phyloP scores from a whole-genome alignment of 768 basidiomycete species.

The Russula brevipes region DNA sequence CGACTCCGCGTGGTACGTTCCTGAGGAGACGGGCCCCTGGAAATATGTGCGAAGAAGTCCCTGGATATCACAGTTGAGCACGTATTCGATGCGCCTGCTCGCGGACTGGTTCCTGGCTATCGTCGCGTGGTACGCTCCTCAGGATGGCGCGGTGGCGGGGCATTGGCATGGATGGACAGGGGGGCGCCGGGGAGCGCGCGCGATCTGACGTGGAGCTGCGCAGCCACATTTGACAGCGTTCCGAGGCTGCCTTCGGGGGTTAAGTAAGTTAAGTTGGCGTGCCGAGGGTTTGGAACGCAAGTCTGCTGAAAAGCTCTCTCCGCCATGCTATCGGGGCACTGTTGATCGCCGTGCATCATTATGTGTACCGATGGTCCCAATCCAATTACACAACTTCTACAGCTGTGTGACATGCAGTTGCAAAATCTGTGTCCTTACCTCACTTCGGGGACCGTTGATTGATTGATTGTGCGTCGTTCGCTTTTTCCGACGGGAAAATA shows the following conservation, averaged over 20 bases:
- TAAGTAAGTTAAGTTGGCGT: conserved; percentile 70
- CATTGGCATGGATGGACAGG: conserved; percentile 37
- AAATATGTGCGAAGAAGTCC: too few relatives aligned
- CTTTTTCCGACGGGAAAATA: too few relatives aligned
- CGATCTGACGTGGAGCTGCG: conserved; percentile 74
- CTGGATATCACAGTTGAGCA: too few relatives aligned
- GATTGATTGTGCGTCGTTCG: too few relatives aligned
- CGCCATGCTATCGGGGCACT: too few relatives aligned
- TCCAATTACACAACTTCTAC: not conserved
- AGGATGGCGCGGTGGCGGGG: conserved; percentile 54
- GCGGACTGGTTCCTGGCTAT: conserved; percentile 30
- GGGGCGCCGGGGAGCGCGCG: conserved; percentile 49
- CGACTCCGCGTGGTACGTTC: too few relatives aligned
- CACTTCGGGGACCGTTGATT: too few relatives aligned
- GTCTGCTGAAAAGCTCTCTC: not conserved
- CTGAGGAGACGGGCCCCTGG: too few relatives aligned
- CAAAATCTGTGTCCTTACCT: not conserved
- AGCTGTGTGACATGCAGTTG: not conserved
- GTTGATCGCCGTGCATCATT: not conserved
- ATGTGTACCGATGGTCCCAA: not conserved
- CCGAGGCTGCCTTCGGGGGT: conserved; percentile 43
- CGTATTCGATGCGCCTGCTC: not conserved
- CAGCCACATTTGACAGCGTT: conserved; percentile 57
- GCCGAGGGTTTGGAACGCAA: conserved; percentile 45
- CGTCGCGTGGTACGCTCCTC: conserved; percentile 56